A percentile compares a stretch with the other conserved stretches of the same genome.
Conservation (phyloP, 2,329 filamentous ascomycete genomes). For the Aspergillus calidoustus region DNA sequence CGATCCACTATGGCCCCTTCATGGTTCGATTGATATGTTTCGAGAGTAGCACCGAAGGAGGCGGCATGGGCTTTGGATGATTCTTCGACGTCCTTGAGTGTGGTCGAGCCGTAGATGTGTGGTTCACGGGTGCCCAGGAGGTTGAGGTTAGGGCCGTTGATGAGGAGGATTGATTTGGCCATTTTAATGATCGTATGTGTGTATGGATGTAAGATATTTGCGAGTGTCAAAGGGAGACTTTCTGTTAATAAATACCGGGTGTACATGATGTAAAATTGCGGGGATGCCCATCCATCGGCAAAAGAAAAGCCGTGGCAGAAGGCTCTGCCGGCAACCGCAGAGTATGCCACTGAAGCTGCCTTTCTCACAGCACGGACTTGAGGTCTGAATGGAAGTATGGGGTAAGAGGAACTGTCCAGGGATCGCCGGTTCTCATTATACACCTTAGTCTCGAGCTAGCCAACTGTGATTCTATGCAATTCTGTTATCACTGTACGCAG, state of each 20-base stretch:
- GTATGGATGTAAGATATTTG: not conserved
- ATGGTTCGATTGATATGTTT: conserved; percentile 75
- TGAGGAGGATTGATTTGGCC: conserved; percentile 63
- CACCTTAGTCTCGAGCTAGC: not conserved
- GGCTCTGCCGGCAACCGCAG: conserved; percentile 6
- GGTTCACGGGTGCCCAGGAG: conserved; percentile 77
- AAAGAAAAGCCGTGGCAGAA: conserved; percentile 15
- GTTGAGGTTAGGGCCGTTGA: conserved; percentile 85
- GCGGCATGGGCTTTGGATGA: conserved; percentile 56
- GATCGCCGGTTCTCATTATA: not conserved
- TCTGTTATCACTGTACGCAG: not conserved
- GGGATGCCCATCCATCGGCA: not conserved
- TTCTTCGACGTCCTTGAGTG: conserved; percentile 65
- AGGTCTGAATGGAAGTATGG: not conserved
- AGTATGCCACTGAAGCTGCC: too few species aligned
- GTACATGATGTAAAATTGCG: not conserved
- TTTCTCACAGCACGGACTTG: not conserved
- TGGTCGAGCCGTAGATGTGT: conserved; percentile 71
- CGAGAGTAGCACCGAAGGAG: conserved; percentile 55
- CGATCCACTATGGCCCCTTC: conserved; percentile 76
- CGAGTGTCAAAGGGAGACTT: not conserved
- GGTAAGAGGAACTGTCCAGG: not conserved
- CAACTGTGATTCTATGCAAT: not conserved
- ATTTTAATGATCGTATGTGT: conserved; percentile 25
- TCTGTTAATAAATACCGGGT: not conserved